phyloP scores from a whole-genome alignment of 2,329 filamentous ascomycete genomes.

The Coniochaeta hoffmannii region DNA sequence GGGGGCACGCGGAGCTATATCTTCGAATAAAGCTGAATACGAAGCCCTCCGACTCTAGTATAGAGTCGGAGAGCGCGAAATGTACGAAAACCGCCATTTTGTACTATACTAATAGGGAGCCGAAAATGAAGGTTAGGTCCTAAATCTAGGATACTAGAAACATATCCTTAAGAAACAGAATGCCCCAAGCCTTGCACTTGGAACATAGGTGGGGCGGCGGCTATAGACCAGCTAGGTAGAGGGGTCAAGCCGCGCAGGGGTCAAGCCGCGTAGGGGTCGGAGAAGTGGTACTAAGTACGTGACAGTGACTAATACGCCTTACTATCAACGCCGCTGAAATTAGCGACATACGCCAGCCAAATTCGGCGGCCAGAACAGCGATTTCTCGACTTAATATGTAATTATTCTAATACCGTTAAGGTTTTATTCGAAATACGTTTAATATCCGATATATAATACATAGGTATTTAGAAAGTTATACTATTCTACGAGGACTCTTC shows the following conservation, averaged over 20 bases:
- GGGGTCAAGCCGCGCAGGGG: neutral
- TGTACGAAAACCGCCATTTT: slow-evolving; percentile 1
- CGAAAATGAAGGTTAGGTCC: slow-evolving; percentile 2
- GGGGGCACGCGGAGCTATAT: slow-evolving; percentile 1
- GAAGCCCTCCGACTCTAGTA: neutral
- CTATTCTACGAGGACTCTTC: too few species aligned
- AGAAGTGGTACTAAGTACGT: neutral
- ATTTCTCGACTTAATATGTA: slow-evolving; percentile 6
- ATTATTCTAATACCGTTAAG: too few species aligned
- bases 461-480: too few species aligned
- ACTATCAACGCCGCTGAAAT: slow-evolving; percentile 6
- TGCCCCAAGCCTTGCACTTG: neutral
- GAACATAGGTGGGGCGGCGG: neutral
- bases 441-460: too few species aligned
- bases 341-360: slow-evolving; percentile 5
- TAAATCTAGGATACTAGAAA: slow-evolving; percentile 1
- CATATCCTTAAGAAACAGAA: neutral
- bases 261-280: too few species aligned
- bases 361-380: slow-evolving; percentile 7
- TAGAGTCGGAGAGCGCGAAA: slow-evolving; percentile 2
- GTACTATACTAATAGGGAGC: neutral
- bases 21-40: slow-evolving; percentile 1
- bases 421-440: too few species aligned
- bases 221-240: neutral
- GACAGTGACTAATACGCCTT: neutral